Evolutionary conservation across 2,329 filamentous ascomycete genomes (phyloP), one percentile per base, ranked within the genome.

Genomic region (Claviceps africana): DNA sequence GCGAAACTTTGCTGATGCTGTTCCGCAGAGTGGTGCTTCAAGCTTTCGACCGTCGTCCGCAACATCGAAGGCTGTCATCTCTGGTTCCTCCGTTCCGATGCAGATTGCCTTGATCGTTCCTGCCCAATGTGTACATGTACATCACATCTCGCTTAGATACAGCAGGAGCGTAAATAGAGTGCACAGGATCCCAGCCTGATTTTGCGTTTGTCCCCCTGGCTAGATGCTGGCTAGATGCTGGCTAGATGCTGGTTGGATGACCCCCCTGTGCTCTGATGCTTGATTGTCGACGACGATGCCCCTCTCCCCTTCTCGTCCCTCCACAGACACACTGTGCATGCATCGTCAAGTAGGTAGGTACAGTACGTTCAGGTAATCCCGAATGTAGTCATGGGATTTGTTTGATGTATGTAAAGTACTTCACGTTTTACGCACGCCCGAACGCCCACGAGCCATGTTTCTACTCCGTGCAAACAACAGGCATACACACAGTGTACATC

Each of bases 381-480:
- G n/a, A n/a, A n/a, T n/a, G n/a, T n/a, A n/a, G n/a, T n/a, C n/a
- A n/a, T n/a, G n/a, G n/a, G n/a, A n/a, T n/a, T n/a, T n/a, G n/a
- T n/a, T n/a, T n/a, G n/a, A n/a, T n/a, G n/a, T n/a, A n/a, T n/a
- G n/a, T n/a, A n/a, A n/a, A n/a, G n/a, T n/a, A n/a, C n/a, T n/a
- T n/a, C n/a, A n/a, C n/a, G 37, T 25, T 10, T 11, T 22, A 28
- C 22, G 11, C 10, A 37, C 47, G 47, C 37, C 11, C 37, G 6
- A 9, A 49, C n/a, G 37, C 11, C 7, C 15, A 33, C 15, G 22
- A 19, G 7, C 35, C 5, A 30, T 15, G 35, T 33, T 15, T 28
- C n/a, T 45, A 51, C 45, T 48, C 48, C n/a, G 52, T 13, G 48
- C 28, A 43, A 42, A 28, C 48, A 25, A 37, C 48, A 47, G n/a